Evolutionary conservation across 1,139 yeast genomes (phyloP).

Genomic region (Sugiyamaella japonica): DNA sequence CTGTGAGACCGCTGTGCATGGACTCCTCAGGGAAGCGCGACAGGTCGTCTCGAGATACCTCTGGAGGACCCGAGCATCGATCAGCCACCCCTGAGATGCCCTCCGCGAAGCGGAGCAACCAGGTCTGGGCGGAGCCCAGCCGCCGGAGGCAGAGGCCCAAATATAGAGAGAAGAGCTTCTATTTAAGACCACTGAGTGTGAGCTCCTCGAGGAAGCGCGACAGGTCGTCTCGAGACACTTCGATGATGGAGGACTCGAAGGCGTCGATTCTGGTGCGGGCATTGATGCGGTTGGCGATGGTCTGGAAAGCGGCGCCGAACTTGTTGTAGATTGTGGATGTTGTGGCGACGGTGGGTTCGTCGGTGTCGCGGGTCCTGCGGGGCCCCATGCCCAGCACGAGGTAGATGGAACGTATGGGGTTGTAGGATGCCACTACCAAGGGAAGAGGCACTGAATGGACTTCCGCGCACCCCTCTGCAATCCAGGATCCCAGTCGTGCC

Average conservation of each 20-base stretch:
- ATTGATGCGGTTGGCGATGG: constrained; percentile 75
- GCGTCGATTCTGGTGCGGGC: constrained; percentile 92
- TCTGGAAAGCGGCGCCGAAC: constrained; percentile 88
- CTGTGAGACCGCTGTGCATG: constrained; percentile 40
- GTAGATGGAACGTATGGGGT: constrained; percentile 72
- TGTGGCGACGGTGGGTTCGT: constrained; percentile 23
- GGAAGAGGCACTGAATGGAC: constrained; percentile 71
- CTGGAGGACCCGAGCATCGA: constrained; percentile 50
- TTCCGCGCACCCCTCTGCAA: constrained; percentile 86
- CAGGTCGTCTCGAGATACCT: too few relatives aligned
- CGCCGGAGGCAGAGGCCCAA: neutral
- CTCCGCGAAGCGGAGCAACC: neutral
- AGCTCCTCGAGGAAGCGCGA: constrained; percentile 83
- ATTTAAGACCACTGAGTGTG: constrained; percentile 40
- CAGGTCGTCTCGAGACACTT: constrained; percentile 82
- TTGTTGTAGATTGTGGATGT: constrained; percentile 49
- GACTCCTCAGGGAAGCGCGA: constrained; percentile 82
- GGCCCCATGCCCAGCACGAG: constrained; percentile 91
- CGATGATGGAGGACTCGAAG: constrained; percentile 91
- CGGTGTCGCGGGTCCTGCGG: constrained; percentile 56
- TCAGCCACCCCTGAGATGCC: constrained; percentile 29
- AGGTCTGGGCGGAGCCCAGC: constrained; percentile 2
- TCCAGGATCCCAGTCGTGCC: constrained; percentile 84
- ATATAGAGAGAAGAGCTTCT: neutral
- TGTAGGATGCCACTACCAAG: constrained; percentile 82